A percentile compares a stretch with the other conserved stretches of the same genome.
Evolutionary conservation across 2,329 filamentous ascomycete genomes (phyloP).

Genomic region (Monosporascus sp.): DNA sequence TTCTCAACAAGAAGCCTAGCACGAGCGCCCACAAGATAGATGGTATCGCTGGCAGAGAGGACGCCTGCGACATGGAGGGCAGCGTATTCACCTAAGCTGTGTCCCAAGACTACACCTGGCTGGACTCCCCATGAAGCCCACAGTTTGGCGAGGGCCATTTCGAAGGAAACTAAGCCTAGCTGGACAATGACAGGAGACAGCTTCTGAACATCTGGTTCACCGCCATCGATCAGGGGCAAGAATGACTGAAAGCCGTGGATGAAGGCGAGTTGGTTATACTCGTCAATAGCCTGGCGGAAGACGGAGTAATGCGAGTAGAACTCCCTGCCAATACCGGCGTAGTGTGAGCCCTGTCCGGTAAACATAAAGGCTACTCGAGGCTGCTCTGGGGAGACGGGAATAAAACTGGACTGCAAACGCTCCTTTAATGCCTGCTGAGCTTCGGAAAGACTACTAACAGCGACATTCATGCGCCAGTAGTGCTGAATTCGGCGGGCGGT

Average conservation of each 20-base stretch:
- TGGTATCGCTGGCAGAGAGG: constrained; percentile 63
- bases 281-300: constrained; percentile 48
- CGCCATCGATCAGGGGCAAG: constrained; percentile 45
- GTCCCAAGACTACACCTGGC: constrained; percentile 51
- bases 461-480: constrained; percentile 48
- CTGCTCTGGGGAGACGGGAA: constrained; percentile 36
- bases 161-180: constrained; percentile 47
- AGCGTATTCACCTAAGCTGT: constrained; percentile 69
- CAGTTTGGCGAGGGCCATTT: constrained; percentile 52
- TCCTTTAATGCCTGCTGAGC: constrained; percentile 37
- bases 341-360: constrained; percentile 52
- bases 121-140: constrained; percentile 53
- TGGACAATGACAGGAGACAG: constrained; percentile 48
- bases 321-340: constrained; percentile 46
- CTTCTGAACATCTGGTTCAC: constrained; percentile 35
- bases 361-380: constrained; percentile 50
- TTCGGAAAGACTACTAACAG: constrained; percentile 36
- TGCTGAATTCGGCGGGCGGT: constrained; percentile 62
- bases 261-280: constrained; percentile 49
- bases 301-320: constrained; percentile 40
- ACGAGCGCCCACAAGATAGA: constrained; percentile 65
- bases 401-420: constrained; percentile 37
- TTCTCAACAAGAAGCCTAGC: constrained; percentile 59
- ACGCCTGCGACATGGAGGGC: constrained; percentile 67
- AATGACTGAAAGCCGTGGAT: constrained; percentile 53